Percentiles rank a stretch among this genome's conserved stretches.
Conservation (phyloP, 306 rosid species). For the Mimosa pudica region DNA sequence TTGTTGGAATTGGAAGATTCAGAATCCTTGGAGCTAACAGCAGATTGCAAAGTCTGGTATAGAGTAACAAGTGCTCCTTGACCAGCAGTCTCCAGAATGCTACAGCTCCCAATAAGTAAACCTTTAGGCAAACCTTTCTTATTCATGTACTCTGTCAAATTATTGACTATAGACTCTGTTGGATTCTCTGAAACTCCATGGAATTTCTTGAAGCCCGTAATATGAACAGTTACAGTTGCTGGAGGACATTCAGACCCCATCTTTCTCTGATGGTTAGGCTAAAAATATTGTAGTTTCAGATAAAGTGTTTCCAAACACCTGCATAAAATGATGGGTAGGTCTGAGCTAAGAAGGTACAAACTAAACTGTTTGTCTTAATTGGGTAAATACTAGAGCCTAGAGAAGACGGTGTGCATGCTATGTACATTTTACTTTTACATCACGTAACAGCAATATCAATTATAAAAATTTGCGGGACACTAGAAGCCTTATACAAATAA, state of each 20-base stretch:
- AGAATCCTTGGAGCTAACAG: slow-evolving; percentile 50
- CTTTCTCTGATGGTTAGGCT: slow-evolving; percentile 39
- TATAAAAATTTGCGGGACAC: background rate
- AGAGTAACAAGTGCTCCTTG: slow-evolving; percentile 67
- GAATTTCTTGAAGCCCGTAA: slow-evolving; percentile 95
- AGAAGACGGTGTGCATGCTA: background rate
- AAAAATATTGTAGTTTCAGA: slow-evolving; percentile 42
- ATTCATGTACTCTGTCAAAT: slow-evolving; percentile 65
- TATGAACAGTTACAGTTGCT: slow-evolving; percentile 65
- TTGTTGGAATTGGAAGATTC: slow-evolving; percentile 63
- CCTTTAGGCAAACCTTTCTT: slow-evolving; percentile 83
- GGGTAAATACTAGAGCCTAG: background rate
- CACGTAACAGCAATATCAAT: background rate
- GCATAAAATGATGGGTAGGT: slow-evolving; percentile 37
- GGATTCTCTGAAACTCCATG: slow-evolving; percentile 98
- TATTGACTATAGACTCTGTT: slow-evolving; percentile 71
- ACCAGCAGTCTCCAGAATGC: slow-evolving; percentile 93
- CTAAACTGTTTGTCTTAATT: background rate
- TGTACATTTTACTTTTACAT: background rate
- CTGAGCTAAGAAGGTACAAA: slow-evolving; percentile 17
- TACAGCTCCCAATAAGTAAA: slow-evolving; percentile 74
- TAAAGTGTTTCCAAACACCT: slow-evolving; percentile 47
- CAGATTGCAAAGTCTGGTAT: slow-evolving; percentile 67
- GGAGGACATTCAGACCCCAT: slow-evolving; percentile 98
- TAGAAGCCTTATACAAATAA: slow-evolving; percentile 11